These are phyloP conservation scores for Scenedesmus sp. DNA, from an alignment of 163 green algal genomes.

Conservation along the genomic window DNA sequence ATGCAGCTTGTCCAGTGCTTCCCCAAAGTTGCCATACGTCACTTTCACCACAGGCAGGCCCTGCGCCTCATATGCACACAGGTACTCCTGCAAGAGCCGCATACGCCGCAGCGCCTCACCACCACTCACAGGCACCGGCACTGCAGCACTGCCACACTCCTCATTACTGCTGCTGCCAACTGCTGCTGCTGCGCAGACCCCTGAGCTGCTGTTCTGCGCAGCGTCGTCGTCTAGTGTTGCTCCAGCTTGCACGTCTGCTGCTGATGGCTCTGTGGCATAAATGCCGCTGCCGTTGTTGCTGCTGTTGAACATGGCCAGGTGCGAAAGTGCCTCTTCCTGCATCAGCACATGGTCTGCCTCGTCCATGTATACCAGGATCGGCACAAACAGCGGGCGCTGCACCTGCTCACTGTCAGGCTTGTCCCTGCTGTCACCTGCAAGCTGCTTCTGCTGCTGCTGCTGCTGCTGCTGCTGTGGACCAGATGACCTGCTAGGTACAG, in stretches of 20 bases:
- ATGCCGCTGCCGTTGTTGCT: background rate
- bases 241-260: background rate
- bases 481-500: too few species aligned
- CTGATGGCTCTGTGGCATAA: background rate
- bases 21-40: slow-evolving; percentile 64
- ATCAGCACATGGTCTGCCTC: slow-evolving; percentile 70
- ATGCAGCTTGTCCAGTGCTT: slow-evolving; percentile 80
- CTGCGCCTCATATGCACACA: slow-evolving; percentile 67
- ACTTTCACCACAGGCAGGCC: slow-evolving; percentile 77
- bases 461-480: background rate
- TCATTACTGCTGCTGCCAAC: slow-evolving; percentile 8
- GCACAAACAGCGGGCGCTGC: slow-evolving; percentile 78
- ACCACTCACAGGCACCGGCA: background rate
- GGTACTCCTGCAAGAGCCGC: slow-evolving; percentile 73
- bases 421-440: background rate
- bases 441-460: slow-evolving; percentile 24
- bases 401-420: background rate
- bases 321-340: slow-evolving; percentile 62
- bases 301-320: background rate
- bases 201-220: background rate
- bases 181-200: slow-evolving; percentile 23
- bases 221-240: background rate
- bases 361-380: slow-evolving; percentile 78
- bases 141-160: background rate
- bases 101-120: slow-evolving; percentile 53